Evolutionary conservation across 495 filamentous ascomycete species (phyloP).

Genomic region (Cenococcum geophilum): DNA sequence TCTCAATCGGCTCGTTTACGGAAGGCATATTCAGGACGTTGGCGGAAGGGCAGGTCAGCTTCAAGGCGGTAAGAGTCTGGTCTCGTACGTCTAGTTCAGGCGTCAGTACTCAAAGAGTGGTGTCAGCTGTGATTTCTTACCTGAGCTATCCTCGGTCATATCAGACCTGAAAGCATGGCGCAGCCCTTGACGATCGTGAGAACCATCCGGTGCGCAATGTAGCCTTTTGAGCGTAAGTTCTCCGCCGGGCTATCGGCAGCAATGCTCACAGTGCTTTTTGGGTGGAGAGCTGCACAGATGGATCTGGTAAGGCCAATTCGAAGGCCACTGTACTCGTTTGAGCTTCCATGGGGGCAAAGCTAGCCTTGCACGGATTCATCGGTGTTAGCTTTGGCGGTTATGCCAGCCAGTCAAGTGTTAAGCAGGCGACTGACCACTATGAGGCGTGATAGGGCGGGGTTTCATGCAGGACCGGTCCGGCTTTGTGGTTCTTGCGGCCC

Average conservation of each 20-base stretch:
- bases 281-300: background rate
- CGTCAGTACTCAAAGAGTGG: too few relatives aligned
- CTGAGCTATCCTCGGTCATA: background rate
- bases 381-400: conserved; percentile 1
- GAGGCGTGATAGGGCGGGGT: too few relatives aligned
- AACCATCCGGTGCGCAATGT: too few relatives aligned
- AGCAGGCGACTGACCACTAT: too few relatives aligned
- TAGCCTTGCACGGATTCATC: background rate
- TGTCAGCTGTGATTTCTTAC: background rate
- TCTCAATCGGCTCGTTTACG: conserved; percentile 3
- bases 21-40: conserved; percentile 18
- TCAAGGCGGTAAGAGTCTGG: conserved; percentile 26
- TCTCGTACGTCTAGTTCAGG: conserved; percentile 19
- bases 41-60: conserved; percentile 28
- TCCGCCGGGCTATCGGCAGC: background rate
- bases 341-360: background rate
- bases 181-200: background rate
- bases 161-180: background rate
- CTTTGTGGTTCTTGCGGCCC: too few relatives aligned
- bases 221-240: too few relatives aligned
- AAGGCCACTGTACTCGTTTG: background rate
- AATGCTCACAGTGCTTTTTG: background rate
- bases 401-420: background rate
- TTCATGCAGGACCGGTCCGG: too few relatives aligned
- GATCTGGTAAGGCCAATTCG: background rate